Evolutionary conservation across 2,329 filamentous ascomycete species (phyloP), one percentile per base, ranked within the genome.

Genomic region (Hyphodiscus sp.): DNA sequence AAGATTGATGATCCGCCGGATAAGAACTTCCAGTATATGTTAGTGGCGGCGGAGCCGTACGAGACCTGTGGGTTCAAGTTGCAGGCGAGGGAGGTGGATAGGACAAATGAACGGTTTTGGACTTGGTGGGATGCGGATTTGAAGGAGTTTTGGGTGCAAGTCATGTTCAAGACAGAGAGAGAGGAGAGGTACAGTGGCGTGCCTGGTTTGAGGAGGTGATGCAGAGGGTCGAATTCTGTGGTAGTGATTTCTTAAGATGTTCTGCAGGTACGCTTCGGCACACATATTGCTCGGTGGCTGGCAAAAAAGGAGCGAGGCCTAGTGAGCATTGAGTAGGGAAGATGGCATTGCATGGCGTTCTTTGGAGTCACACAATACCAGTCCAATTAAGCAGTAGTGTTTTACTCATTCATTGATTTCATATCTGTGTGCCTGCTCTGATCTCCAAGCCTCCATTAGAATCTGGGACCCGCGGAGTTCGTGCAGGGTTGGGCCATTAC

Each of bases 51-150:
- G 11, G 94, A 99, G 75, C 94, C 94, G 11, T 99, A 99, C 74
- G 92, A 99, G 81, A 97, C 91, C 1, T 95, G 92, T 70, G 89
- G 83, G 4, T 97, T 99, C 72, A 99, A 99, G 78, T 77, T 99
- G 52, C 94, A 96, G 70, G 89, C 91, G 5, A 79, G 90, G 55
- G 94, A 97, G 76, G 84, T 99, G 55, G 94, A 99, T 73, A 82
- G 91, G 64, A 80, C 88, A 20, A 91, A 95, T 61, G 91, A 89
- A 53, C 81, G 86, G 65, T 94, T 91, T 71, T 99, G 92, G 80
- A 87, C 83, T 51, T 97, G 91, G 85, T 99, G 91, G 77, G 94
- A 99, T 72, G 85, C 87, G 56, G 94, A 99, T 70, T 84, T 86
- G 59, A 96, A 95, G 77, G 92, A 97, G 75, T 99, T 95, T 69